Percentiles rank a stretch among this genome's conserved stretches.
Evolutionary conservation across 768 basidiomycete genomes (phyloP).

Genomic region (Auricularia sp.): DNA sequence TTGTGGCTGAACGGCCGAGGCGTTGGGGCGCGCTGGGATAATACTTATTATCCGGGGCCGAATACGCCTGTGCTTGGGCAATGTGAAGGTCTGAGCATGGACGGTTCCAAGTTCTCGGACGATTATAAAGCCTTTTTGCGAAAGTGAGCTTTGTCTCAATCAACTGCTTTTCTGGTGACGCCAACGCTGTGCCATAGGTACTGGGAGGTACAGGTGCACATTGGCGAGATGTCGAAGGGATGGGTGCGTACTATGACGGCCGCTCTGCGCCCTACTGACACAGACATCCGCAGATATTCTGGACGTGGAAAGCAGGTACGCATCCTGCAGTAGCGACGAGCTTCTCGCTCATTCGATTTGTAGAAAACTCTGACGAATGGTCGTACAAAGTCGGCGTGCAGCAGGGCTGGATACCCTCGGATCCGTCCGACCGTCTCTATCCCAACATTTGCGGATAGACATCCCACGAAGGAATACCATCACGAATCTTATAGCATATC

Average conservation of each 20-base stretch:
- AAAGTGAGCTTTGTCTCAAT: constrained; percentile 32
- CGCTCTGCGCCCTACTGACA: background rate
- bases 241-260: constrained; percentile 48
- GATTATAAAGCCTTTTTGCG: constrained; percentile 56
- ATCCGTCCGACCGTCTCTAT: constrained; percentile 56
- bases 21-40: constrained; percentile 62
- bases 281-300: background rate
- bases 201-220: constrained; percentile 70
- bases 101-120: constrained; percentile 44
- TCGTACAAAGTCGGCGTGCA: constrained; percentile 64
- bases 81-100: constrained; percentile 56
- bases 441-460: constrained; percentile 46
- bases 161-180: background rate
- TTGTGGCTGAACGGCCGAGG: constrained; percentile 72
- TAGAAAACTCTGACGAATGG: constrained; percentile 66
- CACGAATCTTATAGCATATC: background rate
- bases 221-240: constrained; percentile 61
- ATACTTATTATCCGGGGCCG: constrained; percentile 35
- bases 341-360: background rate
- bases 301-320: constrained; percentile 60
- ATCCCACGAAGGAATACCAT: background rate
- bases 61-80: constrained; percentile 39
- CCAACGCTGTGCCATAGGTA: constrained; percentile 34
- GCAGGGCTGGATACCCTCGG: constrained; percentile 69
- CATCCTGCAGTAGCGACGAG: background rate